Evolutionary conservation across 345 rosid species (phyloP), one percentile per base, ranked within the genome.

Genomic region (Heritiera fomes): DNA sequence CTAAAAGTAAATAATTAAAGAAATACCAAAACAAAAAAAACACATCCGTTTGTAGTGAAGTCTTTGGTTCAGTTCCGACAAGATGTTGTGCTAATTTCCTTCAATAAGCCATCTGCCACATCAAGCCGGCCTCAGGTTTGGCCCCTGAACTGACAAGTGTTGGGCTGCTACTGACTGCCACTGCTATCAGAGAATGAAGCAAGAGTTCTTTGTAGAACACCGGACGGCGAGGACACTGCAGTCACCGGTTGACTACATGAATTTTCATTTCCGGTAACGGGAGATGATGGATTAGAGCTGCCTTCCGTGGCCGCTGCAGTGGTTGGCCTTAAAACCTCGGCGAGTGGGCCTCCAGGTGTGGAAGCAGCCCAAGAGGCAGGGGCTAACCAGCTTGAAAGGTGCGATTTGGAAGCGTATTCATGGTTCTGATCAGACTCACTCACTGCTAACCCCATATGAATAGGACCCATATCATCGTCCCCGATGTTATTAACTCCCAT

Each of bases 321-420:
- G 32, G 71, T 78, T 0, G 89, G 84, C 82, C 91, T 83, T 2
- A 93, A 82, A 65, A 90, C 91, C 80, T 93, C 95, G 0, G 92
- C 98, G 38, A 93, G 81, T 41, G 98, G 98, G 49, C 98, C 97
- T 1, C 97, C 98, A 1, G 89, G 92, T 0, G 91, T 67, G 52
- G 88, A 70, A 55, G 84, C 61, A 66, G 80, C 50, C 83, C 86
- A 87, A 6, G 88, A 78, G 18, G 74, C 71, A 8, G 89, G 82
- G 82, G 80, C 80, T 65, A 84, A 82, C 90, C 91, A 88, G 67
- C 75, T 77, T 43, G 92, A 63, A 47, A 71, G 73, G 46, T 77
- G 65, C 3, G 85, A 71, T 56, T 81, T 72, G 76, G 75, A 78
- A 41, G 77, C 73, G 75, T 79, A 80, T 66, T 83, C 80, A 56